Base-by-base conservation (phyloP, 73 alveolate genomes). In the Paramecium octaurelia region DNA sequence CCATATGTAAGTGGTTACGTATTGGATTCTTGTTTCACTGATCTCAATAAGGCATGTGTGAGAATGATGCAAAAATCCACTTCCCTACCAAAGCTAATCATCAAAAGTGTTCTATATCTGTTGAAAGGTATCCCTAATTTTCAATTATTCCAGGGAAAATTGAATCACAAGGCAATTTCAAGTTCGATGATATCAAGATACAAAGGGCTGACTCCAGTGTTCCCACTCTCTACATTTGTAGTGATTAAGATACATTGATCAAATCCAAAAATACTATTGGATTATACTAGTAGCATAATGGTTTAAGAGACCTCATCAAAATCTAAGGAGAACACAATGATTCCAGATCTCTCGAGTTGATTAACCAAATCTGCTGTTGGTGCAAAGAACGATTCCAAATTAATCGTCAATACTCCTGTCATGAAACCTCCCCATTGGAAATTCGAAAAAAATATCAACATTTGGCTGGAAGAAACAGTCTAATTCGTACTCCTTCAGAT, bases 171-270 rank as follows among this genome's bases (percentile, higher is more conserved):
- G 91, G 64, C 2, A 48, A 48, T 31, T 80, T 80, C 8, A 80
- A 80, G 46, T 80, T 80, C 23, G 91, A 80, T 24, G 91, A 80
- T 23, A 75, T 75, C 2, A 75, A 75, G 38, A 75, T 75, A 12
- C 12, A 27, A 64, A 38, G 60, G 9, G 88, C 58, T 35, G 68
- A 75, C 7, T 75, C 88, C 5, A 42, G 60, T 35, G 58, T 75
- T 18, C 88, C 88, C 14, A 75, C 88, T 34, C 60, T 75, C 18
- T 75, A 38, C 24, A 38, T 75, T 31, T 75, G 60, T 75, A 38
- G 68, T 75, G 88, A 75, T 38, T 35, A 29, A 35, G 88, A 75
- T 42, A 75, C 88, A 38, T 75, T 75, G 38, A 42, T 75, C 12
- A 75, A 75, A 75, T 42, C 88, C 7, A 75, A 75, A 75, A 75